phyloP scores from a whole-genome alignment of 2,329 filamentous ascomycete genomes.

The Colletotrichum sp. region DNA sequence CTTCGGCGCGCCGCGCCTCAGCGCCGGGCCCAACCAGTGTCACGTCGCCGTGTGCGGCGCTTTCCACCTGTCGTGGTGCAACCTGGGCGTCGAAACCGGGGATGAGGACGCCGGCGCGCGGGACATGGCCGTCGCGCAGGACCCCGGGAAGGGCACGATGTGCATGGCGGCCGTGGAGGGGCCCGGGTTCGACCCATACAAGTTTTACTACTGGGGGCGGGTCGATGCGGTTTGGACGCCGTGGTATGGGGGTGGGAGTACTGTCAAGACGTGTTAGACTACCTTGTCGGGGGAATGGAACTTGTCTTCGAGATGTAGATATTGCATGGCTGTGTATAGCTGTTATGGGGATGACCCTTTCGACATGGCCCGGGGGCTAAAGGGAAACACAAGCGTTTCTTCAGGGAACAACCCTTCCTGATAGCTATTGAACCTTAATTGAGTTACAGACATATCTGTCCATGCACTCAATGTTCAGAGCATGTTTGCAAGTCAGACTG shows the following conservation, averaged over 20 bases:
- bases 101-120: not conserved
- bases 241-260: not conserved
- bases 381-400: not conserved
- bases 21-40: not conserved
- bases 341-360: not conserved
- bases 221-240: not conserved
- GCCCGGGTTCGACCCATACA: not conserved
- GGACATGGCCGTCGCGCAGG: not conserved
- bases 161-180: not conserved
- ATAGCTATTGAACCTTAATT: not conserved
- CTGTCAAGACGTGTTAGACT: not conserved
- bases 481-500: not conserved
- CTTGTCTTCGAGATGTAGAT: not conserved
- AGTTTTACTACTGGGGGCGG: not conserved
- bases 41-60: not conserved
- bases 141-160: not conserved
- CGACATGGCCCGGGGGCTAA: not conserved
- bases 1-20: not conserved
- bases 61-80: not conserved
- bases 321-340: not conserved
- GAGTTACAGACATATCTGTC: accelerated
- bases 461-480: not conserved
- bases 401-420: not conserved
- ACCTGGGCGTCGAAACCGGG: not conserved
- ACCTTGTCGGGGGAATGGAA: accelerated